A percentile compares a stretch with the other conserved stretches of the same genome.
Conservation (phyloP, 257 asterid species). For the Coffea eugenioides region DNA sequence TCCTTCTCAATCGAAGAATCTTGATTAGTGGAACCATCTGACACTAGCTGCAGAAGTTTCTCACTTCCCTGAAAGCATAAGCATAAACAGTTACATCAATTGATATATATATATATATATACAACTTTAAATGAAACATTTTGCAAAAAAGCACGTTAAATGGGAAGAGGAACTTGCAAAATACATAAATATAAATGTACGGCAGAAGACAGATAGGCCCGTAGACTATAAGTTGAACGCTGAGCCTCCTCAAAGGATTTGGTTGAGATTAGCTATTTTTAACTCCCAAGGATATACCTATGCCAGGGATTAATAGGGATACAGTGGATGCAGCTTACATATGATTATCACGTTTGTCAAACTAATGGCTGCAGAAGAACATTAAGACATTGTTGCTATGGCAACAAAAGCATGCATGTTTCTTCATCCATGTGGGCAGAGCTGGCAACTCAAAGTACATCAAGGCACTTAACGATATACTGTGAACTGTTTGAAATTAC, state of each 20-base stretch:
- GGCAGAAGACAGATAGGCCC: neutral
- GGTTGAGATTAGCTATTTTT: neutral
- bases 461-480: neutral
- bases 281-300: neutral
- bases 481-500: neutral
- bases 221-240: neutral
- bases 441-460: neutral
- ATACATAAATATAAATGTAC: neutral
- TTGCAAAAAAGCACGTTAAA: constrained; percentile 1
- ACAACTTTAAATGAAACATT: neutral
- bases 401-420: neutral
- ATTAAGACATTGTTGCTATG: no score
- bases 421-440: neutral
- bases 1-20: constrained; percentile 30
- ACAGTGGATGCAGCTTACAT: neutral
- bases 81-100: neutral
- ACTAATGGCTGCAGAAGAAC: neutral
- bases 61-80: constrained; percentile 75
- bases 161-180: neutral
- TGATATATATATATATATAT: neutral
- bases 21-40: constrained; percentile 44
- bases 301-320: neutral
- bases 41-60: constrained; percentile 73
- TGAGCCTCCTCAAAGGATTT: neutral
- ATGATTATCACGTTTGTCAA: neutral